Percentiles rank a stretch among this genome's conserved stretches.
These are phyloP conservation scores for Drechslerella stenobrocha DNA, from an alignment of 2,329 filamentous ascomycete species.

Conservation along the genomic window DNA sequence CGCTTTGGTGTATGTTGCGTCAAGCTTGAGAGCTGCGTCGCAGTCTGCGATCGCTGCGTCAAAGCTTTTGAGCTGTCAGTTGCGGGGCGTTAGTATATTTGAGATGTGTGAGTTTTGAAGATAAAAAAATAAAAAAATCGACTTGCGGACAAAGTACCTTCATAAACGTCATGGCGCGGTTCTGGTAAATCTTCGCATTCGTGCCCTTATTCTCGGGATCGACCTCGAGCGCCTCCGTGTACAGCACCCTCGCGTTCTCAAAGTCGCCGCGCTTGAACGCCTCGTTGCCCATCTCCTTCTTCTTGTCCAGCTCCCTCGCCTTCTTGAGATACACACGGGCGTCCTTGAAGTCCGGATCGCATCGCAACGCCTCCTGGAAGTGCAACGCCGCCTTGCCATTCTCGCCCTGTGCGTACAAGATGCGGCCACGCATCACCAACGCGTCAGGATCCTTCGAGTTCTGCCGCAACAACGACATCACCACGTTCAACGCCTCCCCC, in stretches of 20 bases:
- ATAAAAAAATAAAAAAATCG: no score
- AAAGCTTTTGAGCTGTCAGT: slow-evolving; percentile 73
- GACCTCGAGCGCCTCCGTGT: slow-evolving; percentile 77
- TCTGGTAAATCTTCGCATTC: slow-evolving; percentile 92
- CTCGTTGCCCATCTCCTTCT: slow-evolving; percentile 89
- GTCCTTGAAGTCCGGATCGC: slow-evolving; percentile 87
- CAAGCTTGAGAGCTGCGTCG: slow-evolving; percentile 77
- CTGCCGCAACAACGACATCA: slow-evolving; percentile 79
- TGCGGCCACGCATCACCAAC: slow-evolving; percentile 81
- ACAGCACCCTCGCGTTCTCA: slow-evolving; percentile 79
- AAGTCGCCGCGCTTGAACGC: slow-evolving; percentile 85
- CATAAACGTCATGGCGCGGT: slow-evolving; percentile 81
- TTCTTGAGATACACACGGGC: slow-evolving; percentile 85
- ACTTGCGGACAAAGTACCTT: slow-evolving; percentile 57
- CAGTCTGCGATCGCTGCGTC: slow-evolving; percentile 81
- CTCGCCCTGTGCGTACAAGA: slow-evolving; percentile 87
- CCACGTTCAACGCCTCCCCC: slow-evolving; percentile 88
- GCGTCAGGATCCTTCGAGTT: slow-evolving; percentile 95
- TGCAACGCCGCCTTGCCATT: slow-evolving; percentile 93
- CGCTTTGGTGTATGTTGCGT: slow-evolving; percentile 84
- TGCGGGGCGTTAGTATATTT: no score
- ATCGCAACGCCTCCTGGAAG: slow-evolving; percentile 83
- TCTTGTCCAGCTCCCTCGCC: slow-evolving; percentile 87
- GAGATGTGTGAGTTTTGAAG: slow-evolving; percentile 18
- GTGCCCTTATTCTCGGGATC: slow-evolving; percentile 87